A percentile compares a stretch with the other conserved stretches of the same genome.
phyloP scores from a whole-genome alignment of 768 basidiomycete genomes.

The Suillus weaverae region DNA sequence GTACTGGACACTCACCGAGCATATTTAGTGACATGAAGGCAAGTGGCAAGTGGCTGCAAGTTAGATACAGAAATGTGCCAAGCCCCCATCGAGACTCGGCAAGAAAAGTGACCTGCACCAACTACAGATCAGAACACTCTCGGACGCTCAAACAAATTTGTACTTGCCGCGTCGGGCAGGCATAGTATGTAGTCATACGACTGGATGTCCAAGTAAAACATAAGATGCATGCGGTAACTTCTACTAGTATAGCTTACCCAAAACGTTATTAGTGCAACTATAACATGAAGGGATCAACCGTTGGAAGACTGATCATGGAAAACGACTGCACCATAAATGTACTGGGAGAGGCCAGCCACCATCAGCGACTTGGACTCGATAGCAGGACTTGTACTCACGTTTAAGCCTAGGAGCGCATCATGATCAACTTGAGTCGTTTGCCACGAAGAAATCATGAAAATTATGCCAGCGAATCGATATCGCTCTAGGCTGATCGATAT shows the following conservation, averaged over 20 bases:
- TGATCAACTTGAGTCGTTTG: not conserved
- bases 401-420: not conserved
- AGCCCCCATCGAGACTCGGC: not conserved
- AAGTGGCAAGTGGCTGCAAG: not conserved
- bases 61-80: not conserved
- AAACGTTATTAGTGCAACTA: not conserved
- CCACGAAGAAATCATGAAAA: not conserved
- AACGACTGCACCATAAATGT: not conserved
- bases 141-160: not conserved
- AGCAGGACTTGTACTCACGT: not conserved
- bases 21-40: not conserved
- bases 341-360: not conserved
- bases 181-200: not conserved
- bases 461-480: not conserved
- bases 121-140: not conserved
- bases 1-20: not conserved
- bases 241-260: not conserved
- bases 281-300: not conserved
- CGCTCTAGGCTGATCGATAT: not conserved
- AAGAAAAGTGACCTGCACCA: not conserved
- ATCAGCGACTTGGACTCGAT: not conserved
- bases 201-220: not conserved
- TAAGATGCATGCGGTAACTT: not conserved
- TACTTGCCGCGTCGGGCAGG: not conserved
- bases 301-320: not conserved